A percentile compares a stretch with the other conserved stretches of the same genome.
phyloP scores from a whole-genome alignment of 768 basidiomycete species.

The Steccherinum ochraceum region DNA sequence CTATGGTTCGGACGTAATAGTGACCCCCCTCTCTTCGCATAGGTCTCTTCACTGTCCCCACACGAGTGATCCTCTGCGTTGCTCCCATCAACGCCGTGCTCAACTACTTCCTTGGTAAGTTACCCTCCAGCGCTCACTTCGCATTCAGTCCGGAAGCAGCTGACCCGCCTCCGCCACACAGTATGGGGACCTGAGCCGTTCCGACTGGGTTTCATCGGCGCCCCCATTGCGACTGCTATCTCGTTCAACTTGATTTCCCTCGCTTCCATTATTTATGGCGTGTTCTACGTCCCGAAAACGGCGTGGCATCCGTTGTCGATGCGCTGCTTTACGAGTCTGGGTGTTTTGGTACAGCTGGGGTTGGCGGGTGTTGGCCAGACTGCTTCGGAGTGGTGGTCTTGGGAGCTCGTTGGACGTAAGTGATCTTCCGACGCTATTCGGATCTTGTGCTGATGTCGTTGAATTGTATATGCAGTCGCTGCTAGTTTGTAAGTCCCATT shows the following conservation, averaged over 20 bases:
- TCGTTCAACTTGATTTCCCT: constrained; percentile 81
- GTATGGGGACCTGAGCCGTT: constrained; percentile 83
- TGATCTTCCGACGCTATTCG: constrained; percentile 3
- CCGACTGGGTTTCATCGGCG: constrained; percentile 85
- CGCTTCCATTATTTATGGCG: constrained; percentile 56
- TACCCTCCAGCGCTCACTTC: not conserved
- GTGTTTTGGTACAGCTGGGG: constrained; percentile 67
- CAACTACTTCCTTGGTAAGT: constrained; percentile 77
- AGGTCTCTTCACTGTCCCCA: constrained; percentile 82
- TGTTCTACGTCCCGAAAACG: constrained; percentile 54
- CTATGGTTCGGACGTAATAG: not conserved
- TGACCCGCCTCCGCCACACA: constrained; percentile 15
- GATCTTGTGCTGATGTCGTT: not conserved
- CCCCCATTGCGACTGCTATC: constrained; percentile 83
- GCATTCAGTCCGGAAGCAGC: not conserved
- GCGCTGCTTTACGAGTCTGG: constrained; percentile 60
- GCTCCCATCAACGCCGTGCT: constrained; percentile 82
- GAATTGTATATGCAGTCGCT: no score
- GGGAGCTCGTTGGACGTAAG: constrained; percentile 73
- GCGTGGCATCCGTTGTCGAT: constrained; percentile 79
- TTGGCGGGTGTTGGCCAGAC: constrained; percentile 83
- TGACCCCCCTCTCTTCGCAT: not conserved
- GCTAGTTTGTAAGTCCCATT: constrained; percentile 40
- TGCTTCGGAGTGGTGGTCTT: constrained; percentile 95
- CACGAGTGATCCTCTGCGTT: constrained; percentile 72